Base-by-base conservation (phyloP, 2,329 filamentous ascomycete species). In the Phyllosticta ampelicida region DNA sequence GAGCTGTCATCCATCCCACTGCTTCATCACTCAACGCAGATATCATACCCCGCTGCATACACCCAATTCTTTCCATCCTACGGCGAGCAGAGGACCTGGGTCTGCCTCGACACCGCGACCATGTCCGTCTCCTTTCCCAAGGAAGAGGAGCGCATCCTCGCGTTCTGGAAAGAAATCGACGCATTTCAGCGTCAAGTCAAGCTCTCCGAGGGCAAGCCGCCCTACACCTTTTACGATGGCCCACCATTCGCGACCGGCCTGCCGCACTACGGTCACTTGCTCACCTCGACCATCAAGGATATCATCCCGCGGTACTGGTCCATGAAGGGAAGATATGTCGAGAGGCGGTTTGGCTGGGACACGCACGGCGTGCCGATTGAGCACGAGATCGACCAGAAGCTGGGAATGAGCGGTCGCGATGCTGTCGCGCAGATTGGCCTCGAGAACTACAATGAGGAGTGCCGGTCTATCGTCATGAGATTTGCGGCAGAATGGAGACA, bases 261-360 rank as follows among this genome's bases (percentile, higher is more conserved):
- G 60, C 82, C 83, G 49, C 85, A 87, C 71, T 86, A 87, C 66
- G 83, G 86, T 59, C 90, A 95, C 74, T 76, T 95, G 56, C 80
- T 95, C 64, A 88, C 92, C 44, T 95, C 90, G 19, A 96, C 91
- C 54, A 96, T 96, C 77, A 96, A 97, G 74, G 92, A 96, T 72
- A 94, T 96, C 61, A 95, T 97, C 64, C 90, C 92, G 9, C 80
- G 92, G 65, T 97, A 96, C 74, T 96, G 91, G 90, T 90, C 90
- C 55, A 96, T 96, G 91, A 95, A 95, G 71, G 92, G 92, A 16
- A 89, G 86, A 70, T 87, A 95, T 76, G 91, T 96, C 55, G 89
- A 94, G 77, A 83, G 92, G 63, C 83, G 91, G 60, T 96, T 96
- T 65, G 92, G 92, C 56, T 96, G 92, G 92, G 92, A 96, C 71